Evolutionary conservation across 805 yeast genomes (phyloP).

Genomic region (Maudiozyma serrabonitensis): DNA sequence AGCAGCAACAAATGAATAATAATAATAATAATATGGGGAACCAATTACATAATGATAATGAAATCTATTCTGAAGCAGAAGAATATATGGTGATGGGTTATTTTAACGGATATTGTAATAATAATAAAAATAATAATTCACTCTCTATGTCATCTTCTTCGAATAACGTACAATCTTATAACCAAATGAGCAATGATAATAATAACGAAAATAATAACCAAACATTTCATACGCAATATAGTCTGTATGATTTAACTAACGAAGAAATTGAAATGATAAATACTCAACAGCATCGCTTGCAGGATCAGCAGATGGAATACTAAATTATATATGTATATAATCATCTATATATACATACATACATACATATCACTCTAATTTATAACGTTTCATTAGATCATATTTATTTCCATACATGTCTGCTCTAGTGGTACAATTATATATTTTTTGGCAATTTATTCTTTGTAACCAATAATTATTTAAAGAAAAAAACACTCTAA

Average conservation of each 20-base stretch:
- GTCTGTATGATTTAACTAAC: constrained; percentile 17
- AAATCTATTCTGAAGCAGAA: constrained; percentile 19
- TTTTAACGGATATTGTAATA: background rate
- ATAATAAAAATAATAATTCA: constrained; percentile 1
- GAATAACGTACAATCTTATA: background rate
- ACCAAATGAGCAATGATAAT: background rate
- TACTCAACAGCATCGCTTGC: background rate
- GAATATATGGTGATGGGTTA: constrained; percentile 24
- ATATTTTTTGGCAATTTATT: too few relatives aligned
- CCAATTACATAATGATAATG: background rate
- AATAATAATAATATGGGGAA: constrained; percentile 1
- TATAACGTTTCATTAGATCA: too few relatives aligned
- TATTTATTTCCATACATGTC: background rate
- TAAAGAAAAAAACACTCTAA: too few relatives aligned
- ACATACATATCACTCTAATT: too few relatives aligned
- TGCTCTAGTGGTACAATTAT: background rate
- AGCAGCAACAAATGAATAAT: background rate
- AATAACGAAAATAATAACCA: background rate
- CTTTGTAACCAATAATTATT: too few relatives aligned
- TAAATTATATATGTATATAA: background rate
- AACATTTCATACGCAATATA: constrained; percentile 7
- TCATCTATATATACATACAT: too few relatives aligned
- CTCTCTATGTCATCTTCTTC: background rate
- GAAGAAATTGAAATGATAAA: constrained; percentile 16
- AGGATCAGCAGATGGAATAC: constrained; percentile 1